phyloP scores from a whole-genome alignment of 305 asterid genomes.

The Fraxinus angustifolia region DNA sequence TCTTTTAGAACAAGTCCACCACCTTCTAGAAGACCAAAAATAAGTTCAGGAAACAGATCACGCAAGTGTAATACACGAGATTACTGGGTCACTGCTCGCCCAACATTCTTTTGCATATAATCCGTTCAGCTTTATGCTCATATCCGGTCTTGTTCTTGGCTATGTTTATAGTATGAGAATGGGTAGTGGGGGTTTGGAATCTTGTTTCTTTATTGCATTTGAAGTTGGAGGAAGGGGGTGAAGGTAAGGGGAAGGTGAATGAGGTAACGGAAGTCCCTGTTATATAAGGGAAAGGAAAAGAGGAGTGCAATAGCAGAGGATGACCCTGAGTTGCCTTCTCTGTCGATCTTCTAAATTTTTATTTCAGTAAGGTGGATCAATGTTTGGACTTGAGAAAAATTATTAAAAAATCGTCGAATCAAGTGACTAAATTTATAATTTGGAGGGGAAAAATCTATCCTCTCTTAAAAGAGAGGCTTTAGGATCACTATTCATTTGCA shows the following conservation, averaged over 20 bases:
- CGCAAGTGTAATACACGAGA: not conserved
- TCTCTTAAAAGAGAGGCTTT: no score
- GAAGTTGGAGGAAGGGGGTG: not conserved
- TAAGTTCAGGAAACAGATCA: not conserved
- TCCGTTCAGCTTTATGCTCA: not conserved
- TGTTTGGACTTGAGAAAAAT: not conserved
- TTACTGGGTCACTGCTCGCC: not conserved
- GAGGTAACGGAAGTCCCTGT: not conserved
- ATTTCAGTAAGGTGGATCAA: not conserved
- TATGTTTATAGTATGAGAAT: not conserved
- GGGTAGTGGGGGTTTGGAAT: not conserved
- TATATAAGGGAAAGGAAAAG: not conserved
- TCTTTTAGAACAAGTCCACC: not conserved
- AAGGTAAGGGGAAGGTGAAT: not conserved
- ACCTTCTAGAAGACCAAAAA: not conserved
- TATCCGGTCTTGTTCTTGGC: not conserved
- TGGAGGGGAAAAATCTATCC: not conserved
- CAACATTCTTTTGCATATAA: not conserved
- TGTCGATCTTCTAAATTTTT: not conserved
- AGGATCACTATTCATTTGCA: no score
- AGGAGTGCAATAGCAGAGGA: not conserved
- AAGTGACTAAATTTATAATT: not conserved
- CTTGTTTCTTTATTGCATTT: not conserved
- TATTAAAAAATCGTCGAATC: not conserved
- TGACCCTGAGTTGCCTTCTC: not conserved